Base-by-base conservation (phyloP, 2,329 filamentous ascomycete genomes). In the Pezicula carpinea region DNA sequence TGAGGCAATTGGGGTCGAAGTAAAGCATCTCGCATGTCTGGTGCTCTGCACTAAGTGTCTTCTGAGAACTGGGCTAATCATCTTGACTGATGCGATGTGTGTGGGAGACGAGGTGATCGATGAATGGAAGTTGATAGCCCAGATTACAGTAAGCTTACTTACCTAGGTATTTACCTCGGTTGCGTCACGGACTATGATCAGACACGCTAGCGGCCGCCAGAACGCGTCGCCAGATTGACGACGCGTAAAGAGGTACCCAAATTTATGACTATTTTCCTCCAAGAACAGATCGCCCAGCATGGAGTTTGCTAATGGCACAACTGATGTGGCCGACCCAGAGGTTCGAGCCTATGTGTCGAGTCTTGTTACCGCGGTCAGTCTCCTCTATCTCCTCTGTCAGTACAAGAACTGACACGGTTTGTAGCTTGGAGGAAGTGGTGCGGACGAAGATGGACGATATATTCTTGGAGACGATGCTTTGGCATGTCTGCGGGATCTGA, bases 261-360 rank as follows among this genome's bases (percentile, higher is more conserved):
- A 29, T 29, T 29, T 11, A 29, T 18, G 29, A 14, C 21, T 15
- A 29, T 41, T 34, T 39, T 41, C 15, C 6, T 23, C 41, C 22
- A 45, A 44, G 39, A 35, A 21, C n/a, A 17, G 13, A 36, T 43
- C n/a, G 15, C 22, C 19, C 18, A 69, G 54, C 14, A 83, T 84
- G 80, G 79, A 83, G 65, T 60, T 71, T 49, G 65, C 63, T 53
- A 77, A 80, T 43, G 72, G 66, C 48, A 64, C 66, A 47, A 70
- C 66, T 55, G 80, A 83, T 63, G 75, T 85, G 50, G 87, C 97
- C 47, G 90, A 97, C 65, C 89, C 90, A 35, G 89, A 96, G 72
- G 89, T 96, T 60, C 85, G 91, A 63, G 90, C 91, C 22, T 89
- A 96, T 69, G 84, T 99, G 63, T 92, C 88, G 70, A 95, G 89